Evolutionary conservation across 306 rosid species (phyloP).

Genomic region (Fragaria ananassa): DNA sequence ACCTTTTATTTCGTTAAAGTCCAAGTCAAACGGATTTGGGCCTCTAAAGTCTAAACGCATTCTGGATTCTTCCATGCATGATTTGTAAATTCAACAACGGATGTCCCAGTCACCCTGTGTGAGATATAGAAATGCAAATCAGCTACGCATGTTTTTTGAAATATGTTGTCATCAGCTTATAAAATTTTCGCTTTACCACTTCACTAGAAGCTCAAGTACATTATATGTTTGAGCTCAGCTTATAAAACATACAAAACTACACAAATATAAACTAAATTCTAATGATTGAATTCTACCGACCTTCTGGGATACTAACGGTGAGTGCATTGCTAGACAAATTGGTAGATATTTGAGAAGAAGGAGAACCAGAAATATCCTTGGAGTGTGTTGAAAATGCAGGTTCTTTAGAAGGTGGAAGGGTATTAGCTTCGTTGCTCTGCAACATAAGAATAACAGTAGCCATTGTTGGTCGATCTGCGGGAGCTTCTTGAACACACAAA

Average conservation of each 20-base stretch:
- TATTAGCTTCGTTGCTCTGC: not conserved
- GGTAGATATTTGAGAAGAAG: not conserved
- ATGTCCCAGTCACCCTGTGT: too few species aligned
- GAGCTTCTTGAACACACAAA: conserved; percentile 28
- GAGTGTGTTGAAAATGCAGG: conserved; percentile 16
- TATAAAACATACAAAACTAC: not conserved
- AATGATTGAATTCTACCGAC: not conserved
- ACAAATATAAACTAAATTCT: not conserved
- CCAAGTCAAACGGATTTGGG: not conserved
- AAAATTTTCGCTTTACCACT: not conserved
- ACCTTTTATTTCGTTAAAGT: not conserved
- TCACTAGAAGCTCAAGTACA: not conserved
- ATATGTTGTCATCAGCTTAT: not conserved
- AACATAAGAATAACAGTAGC: conserved; percentile 10
- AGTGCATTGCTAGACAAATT: not conserved
- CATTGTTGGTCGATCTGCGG: conserved; percentile 21
- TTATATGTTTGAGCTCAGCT: not conserved
- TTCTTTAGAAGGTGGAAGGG: conserved; percentile 14
- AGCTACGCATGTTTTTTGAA: too few species aligned
- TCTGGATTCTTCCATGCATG: too few species aligned
- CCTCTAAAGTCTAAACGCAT: too few species aligned
- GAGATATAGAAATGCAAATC: too few species aligned
- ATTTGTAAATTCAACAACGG: too few species aligned
- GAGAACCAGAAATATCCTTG: not conserved
- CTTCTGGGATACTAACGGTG: not conserved